These are phyloP conservation scores for Globisporangium ultimum DNA, from an alignment of 352 stramenopile species.

Conservation along the genomic window DNA sequence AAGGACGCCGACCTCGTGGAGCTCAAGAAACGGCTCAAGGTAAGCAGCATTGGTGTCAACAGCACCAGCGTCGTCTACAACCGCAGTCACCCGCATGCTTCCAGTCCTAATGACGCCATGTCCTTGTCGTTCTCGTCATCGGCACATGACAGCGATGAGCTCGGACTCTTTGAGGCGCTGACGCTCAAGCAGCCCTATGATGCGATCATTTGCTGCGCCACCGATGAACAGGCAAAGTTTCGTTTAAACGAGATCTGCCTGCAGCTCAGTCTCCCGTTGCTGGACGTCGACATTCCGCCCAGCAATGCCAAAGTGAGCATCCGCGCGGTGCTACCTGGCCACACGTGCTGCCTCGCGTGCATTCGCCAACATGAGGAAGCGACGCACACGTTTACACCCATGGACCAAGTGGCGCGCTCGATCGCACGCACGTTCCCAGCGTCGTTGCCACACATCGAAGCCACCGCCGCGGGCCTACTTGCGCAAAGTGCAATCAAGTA, in stretches of 20 bases:
- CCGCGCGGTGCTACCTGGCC: constrained; percentile 27
- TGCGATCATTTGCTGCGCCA: constrained; percentile 28
- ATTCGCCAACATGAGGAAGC: constrained; percentile 10
- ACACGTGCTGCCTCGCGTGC: constrained; percentile 41
- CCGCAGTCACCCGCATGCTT: background rate
- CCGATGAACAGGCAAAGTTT: constrained; percentile 19
- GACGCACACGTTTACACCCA: constrained; percentile 3
- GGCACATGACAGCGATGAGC: background rate
- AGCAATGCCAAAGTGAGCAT: constrained; percentile 23
- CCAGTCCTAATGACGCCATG: too few species aligned
- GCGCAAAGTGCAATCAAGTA: constrained; percentile 35
- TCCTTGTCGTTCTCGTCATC: too few species aligned
- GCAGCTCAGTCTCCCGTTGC: constrained; percentile 40
- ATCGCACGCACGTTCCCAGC: constrained; percentile 35
- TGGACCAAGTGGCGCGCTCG: constrained; percentile 28
- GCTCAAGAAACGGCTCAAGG: constrained; percentile 36
- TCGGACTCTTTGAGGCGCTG: constrained; percentile 39
- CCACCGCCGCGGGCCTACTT: constrained; percentile 26
- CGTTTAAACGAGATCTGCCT: constrained; percentile 32
- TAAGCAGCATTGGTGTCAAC: constrained; percentile 19
- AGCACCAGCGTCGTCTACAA: constrained; percentile 1
- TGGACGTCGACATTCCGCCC: constrained; percentile 25
- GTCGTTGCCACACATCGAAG: constrained; percentile 31
- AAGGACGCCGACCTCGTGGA: constrained; percentile 27
- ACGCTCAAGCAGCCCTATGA: constrained; percentile 38